phyloP scores from a whole-genome alignment of 257 asterid species.

The Apocynum venetum region DNA sequence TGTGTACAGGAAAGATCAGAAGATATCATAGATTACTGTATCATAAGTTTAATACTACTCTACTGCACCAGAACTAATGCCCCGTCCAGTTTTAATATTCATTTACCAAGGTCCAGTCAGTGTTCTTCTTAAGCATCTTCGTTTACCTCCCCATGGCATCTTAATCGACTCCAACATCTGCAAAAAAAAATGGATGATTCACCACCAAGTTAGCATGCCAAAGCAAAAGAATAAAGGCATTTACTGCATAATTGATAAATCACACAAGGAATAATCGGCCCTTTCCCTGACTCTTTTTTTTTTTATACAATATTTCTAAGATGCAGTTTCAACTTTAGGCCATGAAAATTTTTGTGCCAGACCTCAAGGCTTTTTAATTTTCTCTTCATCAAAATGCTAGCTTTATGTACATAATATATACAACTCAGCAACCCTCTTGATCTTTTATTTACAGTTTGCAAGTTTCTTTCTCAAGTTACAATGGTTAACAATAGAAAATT shows the following conservation, averaged over 20 bases:
- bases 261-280: not conserved
- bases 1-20: constrained; percentile 17
- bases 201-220: not conserved
- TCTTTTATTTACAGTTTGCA: not conserved
- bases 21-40: constrained; percentile 3
- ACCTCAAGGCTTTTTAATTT: not conserved
- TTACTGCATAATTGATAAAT: not conserved
- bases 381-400: not conserved
- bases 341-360: not conserved
- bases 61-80: constrained; percentile 2
- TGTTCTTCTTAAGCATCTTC: constrained; percentile 69
- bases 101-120: constrained; percentile 85
- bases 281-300: not conserved
- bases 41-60: constrained; percentile 11
- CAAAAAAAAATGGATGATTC: not conserved
- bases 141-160: constrained; percentile 50
- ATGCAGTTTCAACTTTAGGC: no score
- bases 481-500: not conserved
- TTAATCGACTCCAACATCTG: constrained; percentile 54
- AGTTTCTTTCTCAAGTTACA: not conserved
- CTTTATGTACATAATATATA: not conserved
- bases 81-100: not conserved
- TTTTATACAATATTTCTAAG: not conserved
- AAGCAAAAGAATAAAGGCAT: not conserved
- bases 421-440: not conserved